phyloP scores from a whole-genome alignment of 805 yeast species.

The Yamadazyma endophytica region DNA sequence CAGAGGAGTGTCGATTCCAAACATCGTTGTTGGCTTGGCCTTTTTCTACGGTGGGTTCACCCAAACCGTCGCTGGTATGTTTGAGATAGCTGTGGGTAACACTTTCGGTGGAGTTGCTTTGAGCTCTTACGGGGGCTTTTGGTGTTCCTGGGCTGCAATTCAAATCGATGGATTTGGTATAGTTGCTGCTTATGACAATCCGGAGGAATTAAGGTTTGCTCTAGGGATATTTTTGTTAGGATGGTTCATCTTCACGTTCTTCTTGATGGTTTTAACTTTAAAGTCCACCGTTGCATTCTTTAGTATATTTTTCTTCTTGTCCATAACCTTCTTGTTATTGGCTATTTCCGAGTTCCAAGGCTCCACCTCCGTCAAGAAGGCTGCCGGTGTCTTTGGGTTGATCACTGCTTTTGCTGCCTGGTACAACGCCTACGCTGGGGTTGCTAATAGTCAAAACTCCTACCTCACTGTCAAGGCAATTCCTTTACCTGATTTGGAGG shows the following conservation, averaged over 20 bases:
- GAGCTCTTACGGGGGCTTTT: conserved; percentile 65
- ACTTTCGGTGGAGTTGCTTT: conserved; percentile 71
- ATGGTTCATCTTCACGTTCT: conserved; percentile 44
- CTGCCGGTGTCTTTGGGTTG: conserved; percentile 40
- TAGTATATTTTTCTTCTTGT: conserved; percentile 35
- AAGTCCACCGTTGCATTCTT: conserved; percentile 43
- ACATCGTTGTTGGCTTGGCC: conserved; percentile 62
- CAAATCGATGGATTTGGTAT: conserved; percentile 35
- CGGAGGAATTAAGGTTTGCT: conserved; percentile 27
- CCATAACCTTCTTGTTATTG: conserved; percentile 38
- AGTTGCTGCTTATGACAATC: conserved; percentile 25
- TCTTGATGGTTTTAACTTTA: conserved; percentile 36
- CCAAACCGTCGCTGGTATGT: conserved; percentile 69
- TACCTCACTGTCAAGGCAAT: conserved; percentile 49
- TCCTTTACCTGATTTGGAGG: conserved; percentile 30
- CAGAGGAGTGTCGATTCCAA: conserved; percentile 59
- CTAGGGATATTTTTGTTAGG: conserved; percentile 36
- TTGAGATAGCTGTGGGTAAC: conserved; percentile 73
- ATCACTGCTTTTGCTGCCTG: conserved; percentile 41
- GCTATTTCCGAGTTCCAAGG: conserved; percentile 35
- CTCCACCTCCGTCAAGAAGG: conserved; percentile 28
- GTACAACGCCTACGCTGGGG: conserved; percentile 46
- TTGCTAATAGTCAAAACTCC: conserved; percentile 58
- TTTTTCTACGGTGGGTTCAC: conserved; percentile 71
- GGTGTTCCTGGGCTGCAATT: conserved; percentile 73